Percentiles rank a stretch among this genome's conserved stretches.
phyloP scores from a whole-genome alignment of 2,329 filamentous ascomycete genomes.

The Neofusicoccum kwambonambiense region DNA sequence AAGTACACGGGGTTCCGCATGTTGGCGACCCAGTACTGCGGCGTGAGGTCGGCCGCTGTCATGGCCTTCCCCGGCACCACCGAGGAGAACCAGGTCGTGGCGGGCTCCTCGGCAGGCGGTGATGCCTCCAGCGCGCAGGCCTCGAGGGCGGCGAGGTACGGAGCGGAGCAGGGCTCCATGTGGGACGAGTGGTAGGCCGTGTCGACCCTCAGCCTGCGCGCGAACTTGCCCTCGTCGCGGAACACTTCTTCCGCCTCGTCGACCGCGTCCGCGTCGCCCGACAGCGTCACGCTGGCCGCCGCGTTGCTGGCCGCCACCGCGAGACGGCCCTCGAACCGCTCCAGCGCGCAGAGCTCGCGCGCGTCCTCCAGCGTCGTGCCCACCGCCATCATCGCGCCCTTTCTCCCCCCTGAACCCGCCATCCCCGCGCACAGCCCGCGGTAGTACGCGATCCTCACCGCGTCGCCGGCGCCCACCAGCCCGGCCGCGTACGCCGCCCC shows the following conservation, averaged over 20 bases:
- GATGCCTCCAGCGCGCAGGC: neutral
- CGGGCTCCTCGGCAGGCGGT: neutral
- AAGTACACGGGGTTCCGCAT: constrained; percentile 48
- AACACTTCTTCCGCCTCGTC: constrained; percentile 10
- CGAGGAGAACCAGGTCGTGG: neutral
- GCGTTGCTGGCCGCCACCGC: constrained; percentile 28
- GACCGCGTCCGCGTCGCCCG: constrained; percentile 24
- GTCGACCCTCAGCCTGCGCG: constrained; percentile 20
- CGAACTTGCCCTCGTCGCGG: constrained; percentile 19
- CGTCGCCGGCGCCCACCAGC: constrained; percentile 21
- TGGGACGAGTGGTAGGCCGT: constrained; percentile 24
- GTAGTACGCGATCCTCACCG: constrained; percentile 28
- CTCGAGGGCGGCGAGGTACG: neutral
- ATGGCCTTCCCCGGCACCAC: neutral
- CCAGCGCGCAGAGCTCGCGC: neutral
- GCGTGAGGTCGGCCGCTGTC: constrained; percentile 21
- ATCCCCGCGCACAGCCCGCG: constrained; percentile 15
- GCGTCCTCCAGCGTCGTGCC: constrained; percentile 15
- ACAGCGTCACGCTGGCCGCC: constrained; percentile 21
- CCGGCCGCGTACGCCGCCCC: constrained; percentile 30
- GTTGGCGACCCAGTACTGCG: constrained; percentile 48
- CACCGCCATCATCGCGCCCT: constrained; percentile 37
- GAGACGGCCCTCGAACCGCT: constrained; percentile 23
- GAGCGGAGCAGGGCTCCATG: constrained; percentile 15
- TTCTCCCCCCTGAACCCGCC: constrained; percentile 20